phyloP scores from a whole-genome alignment of 1,284 basidiomycete species.

The Apiotrichum siamense region DNA sequence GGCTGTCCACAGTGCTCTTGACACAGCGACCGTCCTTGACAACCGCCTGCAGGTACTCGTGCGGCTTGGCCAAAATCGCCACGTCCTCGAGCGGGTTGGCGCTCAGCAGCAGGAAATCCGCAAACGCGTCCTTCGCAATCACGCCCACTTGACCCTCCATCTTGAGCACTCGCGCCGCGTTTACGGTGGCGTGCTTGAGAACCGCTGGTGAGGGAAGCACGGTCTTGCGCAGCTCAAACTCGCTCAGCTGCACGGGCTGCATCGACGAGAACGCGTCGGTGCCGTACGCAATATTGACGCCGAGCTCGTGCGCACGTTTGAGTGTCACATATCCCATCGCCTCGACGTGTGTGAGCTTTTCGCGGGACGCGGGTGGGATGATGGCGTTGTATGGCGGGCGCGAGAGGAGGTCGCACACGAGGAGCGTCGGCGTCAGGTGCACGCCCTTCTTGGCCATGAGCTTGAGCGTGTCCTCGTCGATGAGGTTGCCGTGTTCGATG shows the following conservation, averaged over 20 bases:
- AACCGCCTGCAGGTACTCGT: constrained; percentile 32
- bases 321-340: constrained; percentile 14
- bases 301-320: constrained; percentile 27
- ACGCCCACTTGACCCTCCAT: constrained; percentile 46
- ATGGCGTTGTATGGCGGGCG: constrained; percentile 17
- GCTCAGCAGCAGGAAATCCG: constrained; percentile 50
- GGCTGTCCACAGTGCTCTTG: constrained; percentile 14
- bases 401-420: constrained; percentile 16
- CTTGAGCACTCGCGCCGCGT: constrained; percentile 48
- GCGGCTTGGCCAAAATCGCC: constrained; percentile 49
- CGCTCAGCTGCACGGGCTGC: constrained; percentile 23
- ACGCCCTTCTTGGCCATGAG: constrained; percentile 41
- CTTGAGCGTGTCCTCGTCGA: constrained; percentile 35
- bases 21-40: constrained; percentile 33
- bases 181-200: constrained; percentile 51
- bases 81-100: constrained; percentile 52
- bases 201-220: constrained; percentile 47
- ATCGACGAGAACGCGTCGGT: constrained; percentile 10
- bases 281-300: constrained; percentile 29
- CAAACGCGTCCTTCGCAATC: constrained; percentile 45
- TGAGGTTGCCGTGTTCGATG: constrained; percentile 52
- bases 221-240: constrained; percentile 48
- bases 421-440: constrained; percentile 52
- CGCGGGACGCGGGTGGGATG: constrained; percentile 14
- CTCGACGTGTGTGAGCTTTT: constrained; percentile 20